Conservation (phyloP, 2,329 filamentous ascomycete genomes). For the Pseudogymnoascus sp. region DNA sequence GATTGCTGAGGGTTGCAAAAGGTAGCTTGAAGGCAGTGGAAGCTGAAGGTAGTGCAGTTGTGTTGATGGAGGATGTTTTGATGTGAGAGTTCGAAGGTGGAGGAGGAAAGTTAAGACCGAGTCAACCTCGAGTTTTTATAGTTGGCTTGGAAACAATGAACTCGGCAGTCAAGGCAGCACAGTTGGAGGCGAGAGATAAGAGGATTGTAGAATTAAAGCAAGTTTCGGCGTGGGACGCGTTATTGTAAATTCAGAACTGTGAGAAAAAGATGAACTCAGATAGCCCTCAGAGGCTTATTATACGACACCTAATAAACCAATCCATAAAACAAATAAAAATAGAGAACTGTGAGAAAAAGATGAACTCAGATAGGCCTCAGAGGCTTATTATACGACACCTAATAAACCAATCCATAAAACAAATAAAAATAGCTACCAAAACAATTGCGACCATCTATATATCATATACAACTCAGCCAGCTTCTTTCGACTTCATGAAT, state of each 20-base stretch:
- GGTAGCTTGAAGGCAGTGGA: background rate
- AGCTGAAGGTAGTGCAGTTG: background rate
- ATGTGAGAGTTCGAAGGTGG: background rate
- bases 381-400: background rate
- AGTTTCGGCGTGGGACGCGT: background rate
- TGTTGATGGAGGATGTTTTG: background rate
- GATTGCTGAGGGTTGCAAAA: background rate
- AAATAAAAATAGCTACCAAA: background rate
- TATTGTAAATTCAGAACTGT: background rate
- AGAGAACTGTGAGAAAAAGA: slow-evolving; percentile 4
- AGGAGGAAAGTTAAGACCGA: background rate
- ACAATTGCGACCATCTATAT: background rate
- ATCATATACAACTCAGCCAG: background rate
- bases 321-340: too few relatives aligned
- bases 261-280: slow-evolving; percentile 4
- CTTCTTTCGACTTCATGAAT: background rate
- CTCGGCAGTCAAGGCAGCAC: background rate
- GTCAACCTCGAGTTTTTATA: background rate
- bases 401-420: background rate
- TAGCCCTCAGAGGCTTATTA: background rate
- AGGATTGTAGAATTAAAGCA: background rate
- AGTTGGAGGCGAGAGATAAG: background rate
- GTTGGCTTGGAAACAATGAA: background rate
- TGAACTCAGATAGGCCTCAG: background rate
- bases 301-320: background rate